Evolutionary conservation across 495 filamentous ascomycete species (phyloP).

Genomic region (Xylaria nigripes): DNA sequence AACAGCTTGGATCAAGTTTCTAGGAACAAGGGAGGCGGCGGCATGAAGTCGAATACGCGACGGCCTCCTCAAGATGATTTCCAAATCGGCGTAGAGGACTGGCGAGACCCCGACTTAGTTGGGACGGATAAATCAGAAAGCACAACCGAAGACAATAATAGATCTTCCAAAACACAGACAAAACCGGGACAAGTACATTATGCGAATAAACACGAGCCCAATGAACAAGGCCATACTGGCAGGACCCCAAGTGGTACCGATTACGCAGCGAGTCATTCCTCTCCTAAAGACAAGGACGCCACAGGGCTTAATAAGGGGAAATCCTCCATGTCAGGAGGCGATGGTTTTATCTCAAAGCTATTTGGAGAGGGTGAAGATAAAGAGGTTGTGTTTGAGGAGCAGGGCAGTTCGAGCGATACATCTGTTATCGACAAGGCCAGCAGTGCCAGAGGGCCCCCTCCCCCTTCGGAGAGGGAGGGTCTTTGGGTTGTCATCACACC

Average conservation of each 20-base stretch:
- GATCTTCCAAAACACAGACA: constrained; percentile 13
- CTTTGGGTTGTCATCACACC: constrained; percentile 95
- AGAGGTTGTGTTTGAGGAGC: constrained; percentile 19
- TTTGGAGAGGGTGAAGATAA: constrained; percentile 39
- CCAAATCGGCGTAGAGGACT: constrained; percentile 88
- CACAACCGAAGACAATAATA: constrained; percentile 8
- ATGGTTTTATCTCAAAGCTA: constrained; percentile 35
- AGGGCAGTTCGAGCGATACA: constrained; percentile 9
- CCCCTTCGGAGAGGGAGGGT: constrained; percentile 55
- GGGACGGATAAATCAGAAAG: constrained; percentile 15
- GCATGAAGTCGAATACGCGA: constrained; percentile 10
- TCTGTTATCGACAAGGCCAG: constrained; percentile 10
- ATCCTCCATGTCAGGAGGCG: constrained; percentile 17
- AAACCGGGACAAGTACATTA: constrained; percentile 15
- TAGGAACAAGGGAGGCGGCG: constrained; percentile 20
- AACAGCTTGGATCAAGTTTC: constrained; percentile 28
- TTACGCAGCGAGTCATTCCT: constrained; percentile 41
- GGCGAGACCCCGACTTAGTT: constrained; percentile 79
- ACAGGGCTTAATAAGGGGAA: constrained; percentile 19
- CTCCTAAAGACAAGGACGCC: constrained; percentile 18
- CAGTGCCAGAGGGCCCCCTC: constrained; percentile 6
- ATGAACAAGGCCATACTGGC: constrained; percentile 53
- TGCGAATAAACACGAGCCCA: constrained; percentile 27
- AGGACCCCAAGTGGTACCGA: constrained; percentile 74
- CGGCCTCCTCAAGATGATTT: constrained; percentile 55